Base-by-base conservation (phyloP, 768 basidiomycete genomes). In the Suillus subalutaceus region DNA sequence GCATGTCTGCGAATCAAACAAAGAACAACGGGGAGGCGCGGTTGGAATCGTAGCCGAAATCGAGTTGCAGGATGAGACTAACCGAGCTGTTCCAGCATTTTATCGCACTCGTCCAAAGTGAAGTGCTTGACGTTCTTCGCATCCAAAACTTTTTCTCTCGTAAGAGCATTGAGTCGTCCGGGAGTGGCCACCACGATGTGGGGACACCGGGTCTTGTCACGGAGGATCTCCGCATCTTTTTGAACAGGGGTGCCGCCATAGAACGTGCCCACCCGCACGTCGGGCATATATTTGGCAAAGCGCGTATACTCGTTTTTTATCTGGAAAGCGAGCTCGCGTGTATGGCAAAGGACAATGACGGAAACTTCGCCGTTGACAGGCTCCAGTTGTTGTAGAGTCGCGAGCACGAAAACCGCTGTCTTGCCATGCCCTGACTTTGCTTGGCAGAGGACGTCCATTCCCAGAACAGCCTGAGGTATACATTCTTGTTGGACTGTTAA, bases 11-110 rank as follows among this genome's bases (percentile, higher is more conserved):
- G 73, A 67, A 69, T 74, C 38, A 77, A 77, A 75, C 63, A 88
- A 80, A 85, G 83, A 84, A 67, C 84, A 64, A 15, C 23, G 58
- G 43, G 50, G 65, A 66, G 86, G 85, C 83, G 86, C 76, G 75
- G 88, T 90, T 85, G 90, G 88, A 55, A 55, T 78, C 76, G 81
- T 81, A 82, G 86, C 86, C 86, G 84, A 90, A 90, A 88, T 83
- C 85, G 90, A 85, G 89, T 80, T 26, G 58, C 26, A 67, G 67
- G 70, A 71, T 74, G 68, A 69, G 87, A 99, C 97, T 98, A 93
- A 99, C 97, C 97, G 84, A 99, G 96, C 88, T 96, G 93, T 88
- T 99, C 97, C 78, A 99, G 91, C 95, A 99, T 98, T 89, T 99
- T 99, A 87, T 99, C 97, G 87, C 97, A 99, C 84, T 99, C 97